Conservation (phyloP, 306 rosid species). For the Ormosia emarginata region DNA sequence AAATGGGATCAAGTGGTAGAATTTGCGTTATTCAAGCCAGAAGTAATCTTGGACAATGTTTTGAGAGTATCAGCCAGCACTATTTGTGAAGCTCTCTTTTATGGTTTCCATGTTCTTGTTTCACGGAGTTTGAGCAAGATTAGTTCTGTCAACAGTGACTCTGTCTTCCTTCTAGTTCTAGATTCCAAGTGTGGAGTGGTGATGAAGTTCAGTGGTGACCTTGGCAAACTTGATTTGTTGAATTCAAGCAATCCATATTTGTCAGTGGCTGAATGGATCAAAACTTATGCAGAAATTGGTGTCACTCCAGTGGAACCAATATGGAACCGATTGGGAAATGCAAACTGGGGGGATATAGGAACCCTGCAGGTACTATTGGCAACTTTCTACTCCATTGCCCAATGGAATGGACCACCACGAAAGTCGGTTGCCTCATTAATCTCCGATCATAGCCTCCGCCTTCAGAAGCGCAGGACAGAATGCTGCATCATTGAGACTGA, state of each 20-base stretch:
- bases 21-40: slow-evolving; percentile 70
- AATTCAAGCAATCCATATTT: slow-evolving; percentile 65
- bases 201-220: slow-evolving; percentile 78
- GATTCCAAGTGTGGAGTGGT: slow-evolving; percentile 76
- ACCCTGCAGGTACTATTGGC: slow-evolving; percentile 80
- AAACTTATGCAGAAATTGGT: slow-evolving; percentile 54
- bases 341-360: slow-evolving; percentile 89
- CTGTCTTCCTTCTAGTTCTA: slow-evolving; percentile 67
- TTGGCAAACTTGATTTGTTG: slow-evolving; percentile 63
- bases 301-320: slow-evolving; percentile 68
- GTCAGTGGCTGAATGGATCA: slow-evolving; percentile 79
- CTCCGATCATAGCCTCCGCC: slow-evolving; percentile 83
- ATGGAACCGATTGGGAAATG: slow-evolving; percentile 91
- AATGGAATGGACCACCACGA: slow-evolving; percentile 87
- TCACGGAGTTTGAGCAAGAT: slow-evolving; percentile 71
- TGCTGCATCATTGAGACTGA: slow-evolving; percentile 59
- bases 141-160: slow-evolving; percentile 49
- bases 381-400: slow-evolving; percentile 75
- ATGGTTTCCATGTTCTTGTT: slow-evolving; percentile 85
- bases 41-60: slow-evolving; percentile 50
- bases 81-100: slow-evolving; percentile 84
- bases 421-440: slow-evolving; percentile 75
- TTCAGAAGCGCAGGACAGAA: slow-evolving; percentile 79
- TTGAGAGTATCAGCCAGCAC: slow-evolving; percentile 45
- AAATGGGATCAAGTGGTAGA: slow-evolving; percentile 83